Conservation (phyloP, 495 filamentous ascomycete species). For the Viridothelium virens region DNA sequence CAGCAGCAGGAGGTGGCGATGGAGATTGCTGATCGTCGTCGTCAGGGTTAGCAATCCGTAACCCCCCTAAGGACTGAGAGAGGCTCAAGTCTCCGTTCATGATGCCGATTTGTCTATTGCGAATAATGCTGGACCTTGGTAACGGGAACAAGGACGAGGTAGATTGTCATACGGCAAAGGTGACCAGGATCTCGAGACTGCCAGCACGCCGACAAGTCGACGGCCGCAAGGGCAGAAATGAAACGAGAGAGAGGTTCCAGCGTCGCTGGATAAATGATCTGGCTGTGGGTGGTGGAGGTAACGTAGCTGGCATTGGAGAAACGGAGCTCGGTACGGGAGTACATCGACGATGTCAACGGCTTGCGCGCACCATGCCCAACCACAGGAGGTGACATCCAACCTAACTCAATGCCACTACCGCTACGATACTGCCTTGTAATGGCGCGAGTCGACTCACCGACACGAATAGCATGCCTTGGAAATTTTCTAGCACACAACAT, state of each 20-base stretch:
- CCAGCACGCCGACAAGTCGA: conserved; percentile 9
- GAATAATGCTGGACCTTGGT: neutral
- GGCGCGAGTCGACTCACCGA: neutral
- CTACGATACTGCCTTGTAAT: neutral
- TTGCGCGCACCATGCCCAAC: neutral
- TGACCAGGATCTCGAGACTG: neutral
- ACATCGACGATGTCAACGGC: conserved; percentile 1
- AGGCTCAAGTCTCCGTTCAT: conserved; percentile 94
- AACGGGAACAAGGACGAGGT: neutral
- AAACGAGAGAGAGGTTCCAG: neutral
- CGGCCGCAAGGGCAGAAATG: neutral
- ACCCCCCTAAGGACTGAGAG: conserved; percentile 83
- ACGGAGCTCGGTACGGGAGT: neutral
- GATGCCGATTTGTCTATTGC: conserved; percentile 11
- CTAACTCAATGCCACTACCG: neutral
- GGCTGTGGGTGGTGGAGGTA: neutral
- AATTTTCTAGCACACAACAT: neutral
- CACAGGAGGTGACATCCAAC: neutral
- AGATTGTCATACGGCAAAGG: neutral
- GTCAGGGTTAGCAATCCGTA: conserved; percentile 97
- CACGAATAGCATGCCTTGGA: neutral
- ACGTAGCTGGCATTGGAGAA: conserved; percentile 6
- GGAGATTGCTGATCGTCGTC: conserved; percentile 42
- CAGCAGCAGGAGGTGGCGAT: conserved; percentile 44
- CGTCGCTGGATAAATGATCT: neutral